These are phyloP conservation scores for Lactarius deliciosus DNA, from an alignment of 768 basidiomycete species.

Conservation along the genomic window DNA sequence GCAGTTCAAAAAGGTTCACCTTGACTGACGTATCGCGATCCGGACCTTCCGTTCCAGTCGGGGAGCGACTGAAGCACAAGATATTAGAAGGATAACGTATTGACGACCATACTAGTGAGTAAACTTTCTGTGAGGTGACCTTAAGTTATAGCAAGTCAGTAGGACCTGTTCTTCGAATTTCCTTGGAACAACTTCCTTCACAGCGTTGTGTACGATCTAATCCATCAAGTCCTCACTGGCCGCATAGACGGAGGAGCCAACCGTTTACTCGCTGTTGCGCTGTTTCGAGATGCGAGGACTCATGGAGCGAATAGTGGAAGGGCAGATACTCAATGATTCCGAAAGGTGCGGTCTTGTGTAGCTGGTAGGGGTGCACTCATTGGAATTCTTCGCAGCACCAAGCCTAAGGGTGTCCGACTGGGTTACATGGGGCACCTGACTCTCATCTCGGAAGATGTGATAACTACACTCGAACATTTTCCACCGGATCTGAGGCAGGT, in stretches of 20 bases:
- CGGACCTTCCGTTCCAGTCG: constrained; percentile 53
- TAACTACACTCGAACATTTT: constrained; percentile 85
- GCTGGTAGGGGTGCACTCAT: constrained; percentile 12
- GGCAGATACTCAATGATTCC: constrained; percentile 74
- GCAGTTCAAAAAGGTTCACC: constrained; percentile 51
- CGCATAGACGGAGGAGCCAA: constrained; percentile 80
- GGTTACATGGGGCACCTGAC: constrained; percentile 98
- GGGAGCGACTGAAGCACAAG: constrained; percentile 76
- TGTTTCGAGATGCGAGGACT: constrained; percentile 87
- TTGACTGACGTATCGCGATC: constrained; percentile 36
- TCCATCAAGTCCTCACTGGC: constrained; percentile 94
- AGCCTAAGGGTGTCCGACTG: constrained; percentile 75
- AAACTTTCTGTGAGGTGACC: constrained; percentile 4
- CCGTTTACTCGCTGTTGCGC: constrained; percentile 74
- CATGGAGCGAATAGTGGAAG: constrained; percentile 84
- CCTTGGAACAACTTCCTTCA: constrained; percentile 99
- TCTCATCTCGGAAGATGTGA: constrained; percentile 92
- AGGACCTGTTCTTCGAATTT: constrained; percentile 95
- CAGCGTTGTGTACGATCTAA: constrained; percentile 91
- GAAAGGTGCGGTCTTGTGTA: constrained; percentile 54
- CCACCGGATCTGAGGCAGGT: constrained; percentile 70
- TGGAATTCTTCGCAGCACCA: constrained; percentile 45
- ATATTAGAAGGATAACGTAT: constrained; percentile 73
- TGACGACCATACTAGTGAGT: constrained; percentile 76
- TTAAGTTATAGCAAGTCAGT: constrained; percentile 22